Conservation (phyloP, 148 eudicot species). For the Chenopodium suecicum region DNA sequence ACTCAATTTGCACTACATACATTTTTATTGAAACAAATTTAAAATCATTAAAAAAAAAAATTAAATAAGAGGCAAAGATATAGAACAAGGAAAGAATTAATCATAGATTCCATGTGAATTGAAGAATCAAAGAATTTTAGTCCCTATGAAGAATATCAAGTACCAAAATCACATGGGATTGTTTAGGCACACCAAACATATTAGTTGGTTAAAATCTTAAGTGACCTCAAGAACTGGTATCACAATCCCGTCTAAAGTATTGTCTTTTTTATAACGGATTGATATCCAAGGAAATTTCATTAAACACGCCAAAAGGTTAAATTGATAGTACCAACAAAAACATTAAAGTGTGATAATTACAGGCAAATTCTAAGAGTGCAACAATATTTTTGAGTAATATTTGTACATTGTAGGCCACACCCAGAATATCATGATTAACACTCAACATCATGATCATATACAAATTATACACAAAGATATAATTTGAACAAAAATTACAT, state of each 20-base stretch:
- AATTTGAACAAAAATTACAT: constrained; percentile 18
- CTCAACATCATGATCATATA: constrained; percentile 10
- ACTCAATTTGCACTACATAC: constrained; percentile 18
- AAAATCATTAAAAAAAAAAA: background rate
- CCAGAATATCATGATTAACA: background rate
- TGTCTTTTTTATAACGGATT: too few relatives aligned
- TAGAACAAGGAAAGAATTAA: background rate
- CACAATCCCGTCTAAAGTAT: background rate
- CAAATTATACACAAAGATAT: constrained; percentile 3
- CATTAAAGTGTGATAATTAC: background rate
- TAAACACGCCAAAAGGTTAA: background rate
- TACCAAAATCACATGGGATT: background rate
- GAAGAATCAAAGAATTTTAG: background rate
- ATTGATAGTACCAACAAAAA: background rate
- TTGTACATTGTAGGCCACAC: constrained; percentile 19
- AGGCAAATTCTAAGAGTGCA: background rate
- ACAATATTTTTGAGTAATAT: constrained; percentile 4
- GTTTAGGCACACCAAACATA: background rate
- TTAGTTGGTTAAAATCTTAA: too few relatives aligned
- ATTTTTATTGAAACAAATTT: background rate
- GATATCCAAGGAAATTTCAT: background rate
- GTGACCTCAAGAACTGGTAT: background rate
- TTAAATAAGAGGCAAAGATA: background rate
- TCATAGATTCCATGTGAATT: constrained; percentile 14
- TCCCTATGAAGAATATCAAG: background rate